Base-by-base conservation (phyloP, 139 green algal genomes). In the Chlorella vulgaris region DNA sequence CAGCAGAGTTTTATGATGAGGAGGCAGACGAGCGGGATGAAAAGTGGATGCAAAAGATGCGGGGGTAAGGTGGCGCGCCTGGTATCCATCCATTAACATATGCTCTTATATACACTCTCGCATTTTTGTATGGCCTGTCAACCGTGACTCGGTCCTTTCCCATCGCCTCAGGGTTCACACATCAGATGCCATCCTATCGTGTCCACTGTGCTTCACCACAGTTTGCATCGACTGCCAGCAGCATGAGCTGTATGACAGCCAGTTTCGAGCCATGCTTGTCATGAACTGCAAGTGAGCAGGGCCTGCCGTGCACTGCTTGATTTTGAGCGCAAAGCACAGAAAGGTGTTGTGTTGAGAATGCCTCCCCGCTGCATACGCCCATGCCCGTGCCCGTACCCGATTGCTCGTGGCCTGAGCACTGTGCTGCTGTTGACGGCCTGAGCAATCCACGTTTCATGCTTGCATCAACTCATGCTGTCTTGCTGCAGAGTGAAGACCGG, bases 171-270 rank as follows among this genome's bases (percentile, higher is more conserved):
- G 71, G 50, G 22, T 47, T 26, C 78, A 87, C 3, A 43, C 42
- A 4, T 89, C 86, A 2, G 91, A 95, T 53, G 91, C 91, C n/a
- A 86, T 94, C 28, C 80, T 95, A 42, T 91, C 81, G 76, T 95
- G 91, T 74, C 91, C 91, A 29, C 84, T 83, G 29, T 95, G 91
- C 78, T 89, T 95, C 76, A 94, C 91, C 26, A 94, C 88, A 2
- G 68, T 95, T 3, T 95, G 89, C 80, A 82, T 94, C 1, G 91
- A 95, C 71, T 95, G 91, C 76, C 91, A 95, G 66, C 85, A 90
- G 70, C 91, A 95, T 58, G 84, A 75, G 7, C 69, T 85, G 36
- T 87, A 86, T 47, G 69, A 88, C 0, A 55, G 82, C 47, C 87
- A 93, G 74, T 95, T 88, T 71, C 80, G 91, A 0, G 91, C 91